A percentile compares a stretch with the other conserved stretches of the same genome.
phyloP scores from a whole-genome alignment of 2,329 filamentous ascomycete genomes.

The Elsinoe necatrix region DNA sequence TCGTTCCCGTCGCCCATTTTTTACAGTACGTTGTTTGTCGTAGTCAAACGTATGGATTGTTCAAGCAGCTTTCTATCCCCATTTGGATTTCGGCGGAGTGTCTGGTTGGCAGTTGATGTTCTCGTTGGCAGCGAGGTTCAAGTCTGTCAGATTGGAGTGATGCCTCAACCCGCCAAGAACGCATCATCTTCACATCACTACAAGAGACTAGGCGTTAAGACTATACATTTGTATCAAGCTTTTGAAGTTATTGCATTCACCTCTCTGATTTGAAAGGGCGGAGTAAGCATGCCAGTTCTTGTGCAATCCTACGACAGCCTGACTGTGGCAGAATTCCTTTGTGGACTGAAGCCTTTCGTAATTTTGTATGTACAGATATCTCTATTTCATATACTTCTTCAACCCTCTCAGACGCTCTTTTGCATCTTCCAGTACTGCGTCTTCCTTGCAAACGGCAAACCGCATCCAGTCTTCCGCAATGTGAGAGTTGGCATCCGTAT shows the following conservation, averaged over 20 bases:
- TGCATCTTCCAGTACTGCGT: slow-evolving; percentile 56
- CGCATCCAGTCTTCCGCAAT: slow-evolving; percentile 88
- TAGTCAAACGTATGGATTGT: no score
- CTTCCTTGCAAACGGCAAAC: slow-evolving; percentile 94
- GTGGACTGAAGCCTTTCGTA: neutral
- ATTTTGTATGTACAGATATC: neutral
- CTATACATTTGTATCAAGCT: no score
- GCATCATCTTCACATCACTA: neutral
- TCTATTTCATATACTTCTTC: slow-evolving; percentile 39
- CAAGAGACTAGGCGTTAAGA: no score
- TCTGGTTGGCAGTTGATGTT: no score
- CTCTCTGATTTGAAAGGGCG: no score
- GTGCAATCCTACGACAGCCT: no score
- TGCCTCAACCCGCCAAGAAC: neutral
- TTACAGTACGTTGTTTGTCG: no score
- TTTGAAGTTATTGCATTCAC: no score
- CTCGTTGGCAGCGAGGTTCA: no score
- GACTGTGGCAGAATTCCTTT: neutral
- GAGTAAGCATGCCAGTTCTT: no score
- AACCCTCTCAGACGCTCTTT: slow-evolving; percentile 42
- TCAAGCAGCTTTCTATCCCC: no score
- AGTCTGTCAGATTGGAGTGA: neutral
- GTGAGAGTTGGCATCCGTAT: slow-evolving; percentile 72
- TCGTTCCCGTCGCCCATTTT: slow-evolving; percentile 20
- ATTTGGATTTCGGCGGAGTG: no score